Evolutionary conservation across 768 basidiomycete species (phyloP).

Genomic region (Leucocoprinus sp.): DNA sequence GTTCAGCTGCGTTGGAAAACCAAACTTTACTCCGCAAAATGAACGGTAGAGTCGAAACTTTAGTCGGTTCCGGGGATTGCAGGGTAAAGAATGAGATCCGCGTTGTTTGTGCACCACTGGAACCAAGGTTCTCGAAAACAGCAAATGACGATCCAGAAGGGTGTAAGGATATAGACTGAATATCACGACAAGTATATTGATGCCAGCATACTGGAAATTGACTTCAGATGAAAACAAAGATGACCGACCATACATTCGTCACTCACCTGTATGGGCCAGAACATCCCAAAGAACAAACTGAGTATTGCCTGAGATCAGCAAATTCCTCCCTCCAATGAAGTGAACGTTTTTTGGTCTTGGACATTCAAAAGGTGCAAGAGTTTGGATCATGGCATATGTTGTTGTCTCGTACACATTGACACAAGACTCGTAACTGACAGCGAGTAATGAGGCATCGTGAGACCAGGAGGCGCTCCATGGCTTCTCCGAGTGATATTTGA

Average conservation of each 20-base stretch:
- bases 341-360: constrained; percentile 33
- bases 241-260: not conserved
- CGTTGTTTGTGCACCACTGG: constrained; percentile 22
- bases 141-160: constrained; percentile 50
- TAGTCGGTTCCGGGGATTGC: constrained; percentile 35
- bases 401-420: constrained; percentile 70
- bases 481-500: constrained; percentile 57
- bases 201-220: constrained; percentile 53
- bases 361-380: constrained; percentile 51
- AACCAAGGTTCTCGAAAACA: constrained; percentile 35
- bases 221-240: not conserved
- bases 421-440: constrained; percentile 56
- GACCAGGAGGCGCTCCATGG: constrained; percentile 74
- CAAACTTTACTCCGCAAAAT: constrained; percentile 42
- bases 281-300: constrained; percentile 70
- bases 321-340: constrained; percentile 70
- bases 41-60: constrained; percentile 49
- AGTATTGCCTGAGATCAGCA: constrained; percentile 43
- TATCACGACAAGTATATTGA: constrained; percentile 26
- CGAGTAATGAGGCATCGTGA: constrained; percentile 78
- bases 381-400: constrained; percentile 50
- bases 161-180: constrained; percentile 46
- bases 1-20: constrained; percentile 18
- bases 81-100: constrained; percentile 41
- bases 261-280: constrained; percentile 50